Evolutionary conservation across 305 asterid species (phyloP).

Genomic region (Rubia tinctorum): DNA sequence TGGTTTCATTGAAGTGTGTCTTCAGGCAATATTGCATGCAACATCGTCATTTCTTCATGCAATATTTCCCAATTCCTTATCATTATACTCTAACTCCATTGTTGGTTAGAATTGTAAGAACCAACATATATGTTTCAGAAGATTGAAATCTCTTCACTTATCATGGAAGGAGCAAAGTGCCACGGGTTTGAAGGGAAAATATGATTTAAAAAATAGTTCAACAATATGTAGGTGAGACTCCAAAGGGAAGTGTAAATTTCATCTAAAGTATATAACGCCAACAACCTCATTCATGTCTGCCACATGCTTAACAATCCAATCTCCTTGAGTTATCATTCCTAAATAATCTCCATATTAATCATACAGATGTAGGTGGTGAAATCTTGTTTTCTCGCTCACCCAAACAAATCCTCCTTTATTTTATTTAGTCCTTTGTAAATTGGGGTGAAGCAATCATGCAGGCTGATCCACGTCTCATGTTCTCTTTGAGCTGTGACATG

Average conservation of each 20-base stretch:
- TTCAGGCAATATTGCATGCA: too few species aligned
- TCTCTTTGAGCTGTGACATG: too few species aligned
- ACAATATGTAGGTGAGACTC: slow-evolving; percentile 80
- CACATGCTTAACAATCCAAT: slow-evolving; percentile 92
- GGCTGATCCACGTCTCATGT: slow-evolving; percentile 78
- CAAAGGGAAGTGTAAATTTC: slow-evolving; percentile 70
- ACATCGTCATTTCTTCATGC: too few species aligned
- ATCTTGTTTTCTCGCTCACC: slow-evolving; percentile 92
- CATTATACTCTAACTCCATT: too few species aligned
- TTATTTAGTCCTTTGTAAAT: slow-evolving; percentile 54
- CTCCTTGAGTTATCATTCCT: slow-evolving; percentile 82
- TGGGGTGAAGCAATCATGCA: slow-evolving; percentile 90
- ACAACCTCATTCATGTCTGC: slow-evolving; percentile 79
- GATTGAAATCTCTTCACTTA: too few species aligned
- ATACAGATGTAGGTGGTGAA: slow-evolving; percentile 71
- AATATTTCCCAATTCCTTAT: too few species aligned
- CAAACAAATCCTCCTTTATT: slow-evolving; percentile 73
- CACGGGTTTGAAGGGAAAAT: slow-evolving; percentile 38
- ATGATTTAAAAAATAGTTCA: slow-evolving; percentile 43
- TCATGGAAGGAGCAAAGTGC: slow-evolving; percentile 57
- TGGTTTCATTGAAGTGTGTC: too few species aligned
- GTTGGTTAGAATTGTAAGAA: too few species aligned
- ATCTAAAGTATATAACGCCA: slow-evolving; percentile 67
- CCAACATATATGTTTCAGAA: too few species aligned
- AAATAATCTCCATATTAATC: slow-evolving; percentile 61